These are phyloP conservation scores for Nemophila menziesii DNA, from an alignment of 257 asterid species.

Conservation along the genomic window DNA sequence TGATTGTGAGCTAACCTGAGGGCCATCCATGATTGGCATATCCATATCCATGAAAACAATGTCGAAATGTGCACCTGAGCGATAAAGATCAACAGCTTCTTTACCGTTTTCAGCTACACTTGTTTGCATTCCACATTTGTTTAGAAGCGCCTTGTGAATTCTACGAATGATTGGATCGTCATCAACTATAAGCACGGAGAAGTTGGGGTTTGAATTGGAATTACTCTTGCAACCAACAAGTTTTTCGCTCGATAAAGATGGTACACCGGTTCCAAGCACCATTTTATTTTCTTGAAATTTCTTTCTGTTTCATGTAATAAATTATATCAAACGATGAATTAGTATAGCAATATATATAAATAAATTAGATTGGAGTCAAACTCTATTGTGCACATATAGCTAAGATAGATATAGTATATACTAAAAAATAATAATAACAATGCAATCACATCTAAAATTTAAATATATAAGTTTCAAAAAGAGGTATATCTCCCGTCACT, in stretches of 20 bases:
- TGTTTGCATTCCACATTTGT: constrained; percentile 17
- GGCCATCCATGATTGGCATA: constrained; percentile 45
- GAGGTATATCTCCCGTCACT: too few relatives aligned
- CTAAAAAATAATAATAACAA: too few relatives aligned
- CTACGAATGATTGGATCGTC: constrained; percentile 25
- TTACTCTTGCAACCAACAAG: not conserved
- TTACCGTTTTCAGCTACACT: constrained; percentile 29
- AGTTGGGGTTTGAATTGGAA: constrained; percentile 4
- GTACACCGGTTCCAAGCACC: not conserved
- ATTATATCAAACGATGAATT: too few relatives aligned
- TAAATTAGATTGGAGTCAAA: too few relatives aligned
- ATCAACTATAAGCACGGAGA: constrained; percentile 35
- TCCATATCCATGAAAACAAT: constrained; percentile 44
- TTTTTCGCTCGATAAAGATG: constrained; percentile 1
- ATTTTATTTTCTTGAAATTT: not conserved
- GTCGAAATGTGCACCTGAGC: constrained; percentile 25
- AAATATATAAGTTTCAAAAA: too few relatives aligned
- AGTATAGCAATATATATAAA: too few relatives aligned
- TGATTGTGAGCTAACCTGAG: constrained; percentile 16
- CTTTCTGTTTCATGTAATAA: too few relatives aligned
- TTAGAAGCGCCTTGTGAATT: constrained; percentile 19
- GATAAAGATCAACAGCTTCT: constrained; percentile 32
- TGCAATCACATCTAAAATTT: too few relatives aligned
- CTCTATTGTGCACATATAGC: too few relatives aligned
- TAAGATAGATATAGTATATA: too few relatives aligned